A percentile compares a stretch with the other conserved stretches of the same genome.
phyloP scores from a whole-genome alignment of 2,329 filamentous ascomycete genomes.

The Parastagonospora avenae region DNA sequence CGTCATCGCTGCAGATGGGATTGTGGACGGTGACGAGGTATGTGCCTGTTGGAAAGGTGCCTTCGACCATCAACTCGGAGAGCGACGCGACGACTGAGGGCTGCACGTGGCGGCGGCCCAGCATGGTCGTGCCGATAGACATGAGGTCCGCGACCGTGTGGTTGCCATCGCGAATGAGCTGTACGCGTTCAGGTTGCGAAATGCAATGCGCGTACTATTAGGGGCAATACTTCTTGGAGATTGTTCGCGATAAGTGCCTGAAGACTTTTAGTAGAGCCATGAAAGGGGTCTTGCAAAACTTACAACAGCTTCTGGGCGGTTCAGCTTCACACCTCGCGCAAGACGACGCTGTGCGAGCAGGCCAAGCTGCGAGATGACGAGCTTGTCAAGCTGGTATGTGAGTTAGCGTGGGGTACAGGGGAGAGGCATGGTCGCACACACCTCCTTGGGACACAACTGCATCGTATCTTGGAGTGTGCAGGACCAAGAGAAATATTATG shows the following conservation, averaged over 20 bases:
- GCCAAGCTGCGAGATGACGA: slow-evolving; percentile 87
- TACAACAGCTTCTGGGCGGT: slow-evolving; percentile 87
- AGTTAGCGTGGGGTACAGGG: slow-evolving; percentile 26
- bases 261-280: slow-evolving; percentile 34
- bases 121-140: slow-evolving; percentile 86
- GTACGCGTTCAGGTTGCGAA: slow-evolving; percentile 30
- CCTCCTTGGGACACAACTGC: slow-evolving; percentile 47
- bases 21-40: slow-evolving; percentile 95
- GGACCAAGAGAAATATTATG: too few species aligned
- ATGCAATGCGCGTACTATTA: slow-evolving; percentile 4
- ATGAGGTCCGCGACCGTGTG: slow-evolving; percentile 94
- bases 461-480: slow-evolving; percentile 20
- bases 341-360: slow-evolving; percentile 85
- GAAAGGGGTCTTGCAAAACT: slow-evolving; percentile 12
- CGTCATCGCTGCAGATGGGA: slow-evolving; percentile 84
- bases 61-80: slow-evolving; percentile 87
- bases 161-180: slow-evolving; percentile 93
- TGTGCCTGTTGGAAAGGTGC: slow-evolving; percentile 87
- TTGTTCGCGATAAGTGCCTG: slow-evolving; percentile 84
- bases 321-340: slow-evolving; percentile 84
- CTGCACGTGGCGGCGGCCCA: slow-evolving; percentile 88
- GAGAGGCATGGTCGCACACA: slow-evolving; percentile 17
- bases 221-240: slow-evolving; percentile 73
- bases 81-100: slow-evolving; percentile 81
- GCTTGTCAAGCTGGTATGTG: slow-evolving; percentile 81